Base-by-base conservation (phyloP, 140 eudicot genomes). In the Flaveria floridana region DNA sequence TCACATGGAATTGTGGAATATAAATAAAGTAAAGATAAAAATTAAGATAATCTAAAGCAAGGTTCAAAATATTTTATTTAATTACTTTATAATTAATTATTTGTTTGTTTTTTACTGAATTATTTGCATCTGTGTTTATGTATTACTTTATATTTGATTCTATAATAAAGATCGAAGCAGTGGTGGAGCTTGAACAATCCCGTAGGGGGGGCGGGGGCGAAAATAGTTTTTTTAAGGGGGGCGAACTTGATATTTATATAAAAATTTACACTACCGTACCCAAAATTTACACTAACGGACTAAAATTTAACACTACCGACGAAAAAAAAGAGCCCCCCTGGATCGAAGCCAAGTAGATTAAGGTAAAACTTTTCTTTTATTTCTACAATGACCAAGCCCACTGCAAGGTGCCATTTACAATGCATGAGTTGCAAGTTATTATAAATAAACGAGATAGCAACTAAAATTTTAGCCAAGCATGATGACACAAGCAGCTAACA, bases 1-100 rank as follows among this genome's bases (percentile, higher is more conserved):
- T 34, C 41, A 34, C 41, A 34, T 67, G 72, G 19, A 80, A 21
- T 74, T 68, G 19, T 68, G 77, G 84, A 75, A 68, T 68, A 68
- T 28, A 79, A 80, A 19, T 74, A 67, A 73, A 73, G 66, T 74
- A 47, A 80, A 58, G 69, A 65, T 44, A 56, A 53, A 55, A 21
- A 57, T 30, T 56, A 73, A 55, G 61, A 21, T 55, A 55, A 65
- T 66, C 23, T 53, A 78, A 70, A 78, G 72, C 56, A 61, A 4
- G 11, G 30, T 73, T 46, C 4, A 6, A 11, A 42, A 13, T 41
- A 53, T 26, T 13, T 16, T 53, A 53, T 18, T 25, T 19, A 2
- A 44, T 34, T 46, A 30, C 41, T 73, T 34, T 67, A 13, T 66
- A 59, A 28, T 68, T 16, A 67, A 34, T 58, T 74, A 57, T 34